Evolutionary conservation across 2,329 filamentous ascomycete genomes (phyloP).

Genomic region (Penicillium fuscoglaucum): DNA sequence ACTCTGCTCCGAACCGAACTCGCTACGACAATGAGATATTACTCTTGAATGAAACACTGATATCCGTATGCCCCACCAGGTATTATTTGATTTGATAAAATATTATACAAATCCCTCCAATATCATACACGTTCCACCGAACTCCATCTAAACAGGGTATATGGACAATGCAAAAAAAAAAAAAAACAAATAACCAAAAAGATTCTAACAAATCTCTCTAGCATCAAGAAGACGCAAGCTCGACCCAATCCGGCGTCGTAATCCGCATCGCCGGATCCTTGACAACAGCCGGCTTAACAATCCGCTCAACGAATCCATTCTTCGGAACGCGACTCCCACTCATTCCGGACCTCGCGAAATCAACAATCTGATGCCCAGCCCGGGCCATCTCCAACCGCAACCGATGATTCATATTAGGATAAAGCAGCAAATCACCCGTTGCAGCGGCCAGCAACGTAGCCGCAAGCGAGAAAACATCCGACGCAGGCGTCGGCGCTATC

Average conservation of each 20-base stretch:
- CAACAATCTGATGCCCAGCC: conserved; percentile 46
- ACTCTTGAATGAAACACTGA: neutral
- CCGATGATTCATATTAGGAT: conserved; percentile 41
- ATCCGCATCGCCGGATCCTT: conserved; percentile 41
- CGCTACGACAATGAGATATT: no score
- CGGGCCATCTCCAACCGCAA: conserved; percentile 46
- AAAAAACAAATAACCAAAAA: conserved; percentile 1
- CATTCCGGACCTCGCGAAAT: conserved; percentile 40
- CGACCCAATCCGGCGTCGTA: conserved; percentile 34
- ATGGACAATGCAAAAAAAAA: conserved; percentile 7
- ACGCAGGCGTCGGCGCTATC: conserved; percentile 38
- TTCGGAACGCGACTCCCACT: conserved; percentile 43
- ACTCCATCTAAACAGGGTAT: conserved; percentile 25
- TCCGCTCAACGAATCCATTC: conserved; percentile 43
- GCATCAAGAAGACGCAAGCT: conserved; percentile 17
- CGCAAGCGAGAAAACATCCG: conserved; percentile 50
- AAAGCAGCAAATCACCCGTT: conserved; percentile 48
- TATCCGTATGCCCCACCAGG: neutral
- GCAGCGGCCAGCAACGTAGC: conserved; percentile 48
- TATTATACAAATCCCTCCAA: neutral
- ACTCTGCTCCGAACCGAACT: no score
- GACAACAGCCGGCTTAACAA: conserved; percentile 40
- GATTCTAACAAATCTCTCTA: conserved; percentile 4
- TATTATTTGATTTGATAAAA: neutral
- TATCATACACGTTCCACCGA: conserved; percentile 5